These are phyloP conservation scores for Penicillium paneum DNA, from an alignment of 2,329 filamentous ascomycete species.

Conservation along the genomic window DNA sequence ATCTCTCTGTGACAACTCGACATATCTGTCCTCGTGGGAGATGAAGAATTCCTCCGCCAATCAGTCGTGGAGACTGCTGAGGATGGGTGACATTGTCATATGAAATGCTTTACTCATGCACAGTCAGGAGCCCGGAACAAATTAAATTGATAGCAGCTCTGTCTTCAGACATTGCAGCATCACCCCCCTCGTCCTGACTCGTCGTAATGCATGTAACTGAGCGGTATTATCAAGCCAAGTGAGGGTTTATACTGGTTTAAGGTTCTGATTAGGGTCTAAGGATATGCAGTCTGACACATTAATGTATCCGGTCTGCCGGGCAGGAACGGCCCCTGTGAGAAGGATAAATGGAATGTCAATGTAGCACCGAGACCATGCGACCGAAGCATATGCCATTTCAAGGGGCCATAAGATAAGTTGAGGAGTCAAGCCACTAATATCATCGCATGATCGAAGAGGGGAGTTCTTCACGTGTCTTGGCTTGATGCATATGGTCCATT, in stretches of 20 bases:
- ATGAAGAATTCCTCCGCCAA: not conserved
- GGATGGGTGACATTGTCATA: constrained; percentile 16
- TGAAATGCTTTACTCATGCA: not conserved
- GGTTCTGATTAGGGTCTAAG: not conserved
- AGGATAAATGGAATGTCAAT: constrained; percentile 5
- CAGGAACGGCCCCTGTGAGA: constrained; percentile 16
- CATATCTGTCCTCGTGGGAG: not conserved
- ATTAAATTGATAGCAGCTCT: not conserved
- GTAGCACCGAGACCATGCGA: constrained; percentile 22
- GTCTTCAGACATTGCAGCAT: not conserved
- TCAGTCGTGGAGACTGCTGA: not conserved
- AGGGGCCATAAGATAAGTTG: too few relatives aligned
- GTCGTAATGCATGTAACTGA: not conserved
- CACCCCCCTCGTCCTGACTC: not conserved
- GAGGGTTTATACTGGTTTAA: not conserved
- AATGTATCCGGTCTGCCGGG: not conserved
- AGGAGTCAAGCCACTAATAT: not conserved
- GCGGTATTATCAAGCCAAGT: not conserved
- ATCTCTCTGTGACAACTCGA: not conserved
- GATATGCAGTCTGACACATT: not conserved
- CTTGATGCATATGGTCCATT: not conserved
- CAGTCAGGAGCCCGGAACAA: constrained; percentile 6
- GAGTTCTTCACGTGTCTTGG: not conserved
- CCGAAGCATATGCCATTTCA: constrained; percentile 13
- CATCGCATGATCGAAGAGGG: not conserved